Evolutionary conservation across 176 grass and related monocot species (phyloP), one percentile per base, ranked within the genome.

Genomic region (Poa pratensis): DNA sequence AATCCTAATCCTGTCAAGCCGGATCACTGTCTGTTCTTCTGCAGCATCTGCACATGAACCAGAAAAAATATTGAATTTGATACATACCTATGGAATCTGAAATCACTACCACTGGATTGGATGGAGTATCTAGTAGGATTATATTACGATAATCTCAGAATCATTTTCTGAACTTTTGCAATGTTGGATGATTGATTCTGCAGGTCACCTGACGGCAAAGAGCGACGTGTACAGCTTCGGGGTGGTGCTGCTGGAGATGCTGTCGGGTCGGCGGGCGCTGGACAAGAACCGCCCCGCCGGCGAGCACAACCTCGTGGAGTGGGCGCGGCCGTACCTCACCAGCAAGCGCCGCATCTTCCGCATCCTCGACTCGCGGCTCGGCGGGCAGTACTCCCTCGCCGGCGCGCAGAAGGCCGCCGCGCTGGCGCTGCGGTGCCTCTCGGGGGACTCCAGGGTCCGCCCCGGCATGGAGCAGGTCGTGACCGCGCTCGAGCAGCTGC

Each of bases 201-300:
- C 37, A 39, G 37, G 37, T 39, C 37, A 39, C 37, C 80, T 96
- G 81, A 93, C 89, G 3, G 20, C 94, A 1, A 95, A 90, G 79
- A 95, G 90, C 7, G 93, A 95, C 69, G 88, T 92, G 9, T 95
- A 92, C 69, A 90, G 93, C 82, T 95, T 95, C 53, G 90, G 93
- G 0, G 90, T 92, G 3, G 93, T 95, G n/a, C 69, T 95, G 1
- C 37, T 95, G 1, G 93, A 95, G 68, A 81, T 92, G 85, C 54
- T 95, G 6, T 90, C 90, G 0, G 93, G 93, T 1, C 86, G 82
- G 11, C 84, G 91, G 2, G 85, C 87, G 2, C 9, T 97, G 51
- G 94, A 97, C 85, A 97, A 97, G 64, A 96, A 90, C 75, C 87
- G 89, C 9, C 91, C 94, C 0, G 26, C 78, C 0, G 85, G 89